A percentile compares a stretch with the other conserved stretches of the same genome.
Evolutionary conservation across 768 basidiomycete genomes (phyloP).

Genomic region (Gautieria morchelliformis): DNA sequence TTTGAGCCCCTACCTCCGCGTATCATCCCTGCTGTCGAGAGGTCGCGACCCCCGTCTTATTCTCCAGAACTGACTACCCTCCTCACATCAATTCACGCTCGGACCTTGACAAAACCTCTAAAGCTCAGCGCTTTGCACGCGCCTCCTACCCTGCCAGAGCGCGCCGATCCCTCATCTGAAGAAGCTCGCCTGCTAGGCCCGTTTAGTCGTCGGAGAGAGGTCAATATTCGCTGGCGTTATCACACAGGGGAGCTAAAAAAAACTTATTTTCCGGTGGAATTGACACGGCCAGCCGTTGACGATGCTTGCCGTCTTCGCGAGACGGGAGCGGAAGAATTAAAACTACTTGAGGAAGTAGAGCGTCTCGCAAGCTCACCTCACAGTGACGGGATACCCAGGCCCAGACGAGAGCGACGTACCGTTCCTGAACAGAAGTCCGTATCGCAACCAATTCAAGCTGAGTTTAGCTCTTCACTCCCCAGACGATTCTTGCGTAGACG

Average conservation of each 20-base stretch:
- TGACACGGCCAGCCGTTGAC: conserved; percentile 11
- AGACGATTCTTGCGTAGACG: no score
- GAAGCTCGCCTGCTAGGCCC: conserved; percentile 53
- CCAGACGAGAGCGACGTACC: no score
- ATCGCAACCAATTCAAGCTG: no score
- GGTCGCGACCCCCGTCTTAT: conserved; percentile 55
- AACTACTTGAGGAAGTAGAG: conserved; percentile 4
- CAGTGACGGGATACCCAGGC: neutral
- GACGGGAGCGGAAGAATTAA: conserved; percentile 3
- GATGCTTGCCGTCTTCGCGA: neutral
- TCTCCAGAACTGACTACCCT: conserved; percentile 53
- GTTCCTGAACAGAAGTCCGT: no score
- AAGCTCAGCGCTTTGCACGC: conserved; percentile 27
- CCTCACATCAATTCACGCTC: conserved; percentile 43
- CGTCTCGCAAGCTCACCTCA: conserved; percentile 1
- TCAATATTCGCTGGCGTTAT: conserved; percentile 63
- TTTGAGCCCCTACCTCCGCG: conserved; percentile 29
- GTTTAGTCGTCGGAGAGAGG: conserved; percentile 63
- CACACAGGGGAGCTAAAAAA: conserved; percentile 47
- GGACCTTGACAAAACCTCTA: conserved; percentile 34
- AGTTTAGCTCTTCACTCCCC: no score
- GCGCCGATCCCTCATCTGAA: conserved; percentile 45
- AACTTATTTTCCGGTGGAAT: conserved; percentile 50
- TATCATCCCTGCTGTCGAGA: conserved; percentile 42
- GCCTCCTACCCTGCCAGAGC: conserved; percentile 50